Evolutionary conservation across 129 eudicot species (phyloP).

Genomic region (Tagetes patula): DNA sequence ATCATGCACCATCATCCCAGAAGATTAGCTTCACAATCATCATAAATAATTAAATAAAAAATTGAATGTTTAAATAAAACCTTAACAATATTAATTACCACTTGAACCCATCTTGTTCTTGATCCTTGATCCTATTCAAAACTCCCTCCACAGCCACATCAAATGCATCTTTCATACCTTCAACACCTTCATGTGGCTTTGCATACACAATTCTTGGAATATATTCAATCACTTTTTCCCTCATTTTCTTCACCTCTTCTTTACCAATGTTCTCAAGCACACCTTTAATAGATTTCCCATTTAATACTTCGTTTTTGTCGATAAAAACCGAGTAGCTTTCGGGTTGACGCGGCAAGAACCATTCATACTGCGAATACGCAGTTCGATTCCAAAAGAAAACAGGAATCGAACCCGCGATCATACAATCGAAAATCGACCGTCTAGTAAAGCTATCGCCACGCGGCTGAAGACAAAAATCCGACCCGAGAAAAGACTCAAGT

Average conservation of each 20-base stretch:
- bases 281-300: constrained; percentile 60
- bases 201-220: constrained; percentile 76
- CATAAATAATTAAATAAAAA: neutral
- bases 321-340: constrained; percentile 84
- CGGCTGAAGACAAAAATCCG: constrained; percentile 83
- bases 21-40: constrained; percentile 5
- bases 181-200: constrained; percentile 53
- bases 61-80: neutral
- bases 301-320: constrained; percentile 64
- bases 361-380: constrained; percentile 81
- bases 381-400: constrained; percentile 90
- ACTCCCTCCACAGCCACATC: constrained; percentile 86
- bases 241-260: constrained; percentile 61
- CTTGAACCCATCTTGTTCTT: constrained; percentile 49
- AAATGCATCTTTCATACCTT: constrained; percentile 76
- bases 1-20: constrained; percentile 3
- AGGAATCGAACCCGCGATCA: constrained; percentile 96
- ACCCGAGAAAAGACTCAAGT: constrained; percentile 72
- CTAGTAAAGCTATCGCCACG: constrained; percentile 93
- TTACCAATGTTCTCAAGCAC: constrained; percentile 55
- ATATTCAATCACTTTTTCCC: constrained; percentile 75
- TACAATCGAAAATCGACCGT: constrained; percentile 86
- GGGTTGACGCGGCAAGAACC: constrained; percentile 78
- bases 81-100: constrained; percentile 45
- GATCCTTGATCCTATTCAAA: constrained; percentile 67